Base-by-base conservation (phyloP, 108 stramenopile genomes). In the Nitzschia sp. region DNA sequence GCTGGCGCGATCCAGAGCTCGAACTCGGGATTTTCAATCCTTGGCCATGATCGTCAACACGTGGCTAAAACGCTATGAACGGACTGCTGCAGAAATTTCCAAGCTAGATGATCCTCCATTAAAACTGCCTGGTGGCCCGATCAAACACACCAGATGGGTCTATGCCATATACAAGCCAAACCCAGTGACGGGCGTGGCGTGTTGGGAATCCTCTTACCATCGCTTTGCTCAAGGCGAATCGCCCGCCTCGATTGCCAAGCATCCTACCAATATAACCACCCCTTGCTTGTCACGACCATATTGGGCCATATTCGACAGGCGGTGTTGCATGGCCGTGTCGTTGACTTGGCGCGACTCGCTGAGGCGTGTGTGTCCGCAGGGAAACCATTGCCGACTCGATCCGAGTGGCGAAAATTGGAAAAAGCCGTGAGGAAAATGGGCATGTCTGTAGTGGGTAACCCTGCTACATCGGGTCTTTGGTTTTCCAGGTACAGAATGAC, bases 211-310 rank as follows among this genome's bases (percentile, higher is more conserved):
- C n/a, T 87, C 84, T 23, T 85, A 88, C 53, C 35, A 65, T 68
- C 81, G 87, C 3, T 90, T 93, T 59, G 23, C 26, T 1, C 46
- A 56, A 17, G 92, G 88, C 25, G 89, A 87, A 46, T 75, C 77
- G 31, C 79, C 83, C 5, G 74, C 81, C 60, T 74, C 87, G 0
- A 93, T 93, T 54, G 87, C 92, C 15, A 85, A 90, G 87, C 54
- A 74, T 26, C 88, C 85, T 42, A 64, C 35, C 13, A 84, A 84
- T 64, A 85, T 1, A 79, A 71, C 25, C 64, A 68, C 18, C 75
- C 89, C 5, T 86, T 93, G 59, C 85, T 85, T 64, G 89, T 83
- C 1, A 58, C 64, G n/a, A 93, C 92, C 0, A 87, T 93, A 3
- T 54, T 85, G 54, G 80, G 81, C 5, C 89, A 93, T 56, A 71